Percentiles rank a stretch among this genome's conserved stretches.
Conservation (phyloP, 73 alveolate genomes). For the Tetrahymena malaccensis region DNA sequence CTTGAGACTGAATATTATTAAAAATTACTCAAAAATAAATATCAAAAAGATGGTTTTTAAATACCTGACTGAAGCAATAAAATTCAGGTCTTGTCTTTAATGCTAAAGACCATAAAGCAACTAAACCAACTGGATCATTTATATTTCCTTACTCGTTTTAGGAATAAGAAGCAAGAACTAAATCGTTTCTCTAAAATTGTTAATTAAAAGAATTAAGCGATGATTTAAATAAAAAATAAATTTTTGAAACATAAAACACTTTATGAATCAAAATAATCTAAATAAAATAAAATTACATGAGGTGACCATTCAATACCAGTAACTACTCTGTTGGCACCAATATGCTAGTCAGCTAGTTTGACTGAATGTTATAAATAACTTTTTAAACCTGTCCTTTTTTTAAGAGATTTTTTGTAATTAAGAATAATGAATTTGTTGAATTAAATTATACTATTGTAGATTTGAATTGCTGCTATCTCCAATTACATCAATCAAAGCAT, state of each 20-base stretch:
- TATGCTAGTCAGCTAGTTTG: neutral
- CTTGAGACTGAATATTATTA: conserved; percentile 35
- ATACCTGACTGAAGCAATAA: conserved; percentile 32
- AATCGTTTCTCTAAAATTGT: conserved; percentile 47
- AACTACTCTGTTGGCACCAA: conserved; percentile 56
- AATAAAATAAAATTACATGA: conserved; percentile 15
- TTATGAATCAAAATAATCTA: too few species aligned
- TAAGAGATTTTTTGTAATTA: neutral
- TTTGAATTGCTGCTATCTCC: neutral
- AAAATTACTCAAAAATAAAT: neutral
- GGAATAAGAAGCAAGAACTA: conserved; percentile 73
- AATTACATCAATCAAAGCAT: neutral
- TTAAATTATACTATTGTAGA: neutral
- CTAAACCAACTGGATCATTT: conserved; percentile 79
- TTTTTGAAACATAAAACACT: too few species aligned
- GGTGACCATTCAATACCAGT: conserved; percentile 81
- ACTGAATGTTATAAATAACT: neutral
- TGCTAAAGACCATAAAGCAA: conserved; percentile 72
- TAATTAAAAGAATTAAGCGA: too few species aligned
- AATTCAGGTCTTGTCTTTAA: conserved; percentile 81
- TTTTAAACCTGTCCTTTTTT: neutral
- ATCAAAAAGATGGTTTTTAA: neutral
- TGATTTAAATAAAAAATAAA: too few species aligned
- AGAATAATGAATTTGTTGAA: neutral
- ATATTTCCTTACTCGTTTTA: conserved; percentile 69